phyloP scores from a whole-genome alignment of 1,284 basidiomycete genomes.

The Austroboletus niveus region DNA sequence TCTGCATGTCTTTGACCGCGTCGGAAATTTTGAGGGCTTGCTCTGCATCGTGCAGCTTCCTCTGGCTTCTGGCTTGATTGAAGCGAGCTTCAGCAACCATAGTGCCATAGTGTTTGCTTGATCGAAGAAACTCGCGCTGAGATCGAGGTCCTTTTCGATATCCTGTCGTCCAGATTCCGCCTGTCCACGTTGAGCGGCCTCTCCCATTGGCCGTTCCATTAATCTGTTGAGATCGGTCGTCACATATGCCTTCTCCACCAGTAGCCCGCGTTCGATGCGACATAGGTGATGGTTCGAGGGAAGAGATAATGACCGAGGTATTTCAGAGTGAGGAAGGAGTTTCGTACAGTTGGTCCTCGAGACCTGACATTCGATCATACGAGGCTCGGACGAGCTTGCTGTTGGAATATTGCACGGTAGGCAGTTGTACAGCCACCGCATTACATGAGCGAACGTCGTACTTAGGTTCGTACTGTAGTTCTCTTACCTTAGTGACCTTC shows the following conservation, averaged over 20 bases:
- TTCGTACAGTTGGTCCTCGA: conserved; percentile 88
- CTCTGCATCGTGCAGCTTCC: conserved; percentile 81
- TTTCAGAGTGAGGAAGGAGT: conserved; percentile 55
- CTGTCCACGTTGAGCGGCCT: conserved; percentile 83
- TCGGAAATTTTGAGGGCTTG: conserved; percentile 80
- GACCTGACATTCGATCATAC: conserved; percentile 88
- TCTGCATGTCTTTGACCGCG: conserved; percentile 80
- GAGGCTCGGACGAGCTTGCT: conserved; percentile 82
- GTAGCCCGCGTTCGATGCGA: conserved; percentile 77
- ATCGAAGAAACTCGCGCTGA: conserved; percentile 84
- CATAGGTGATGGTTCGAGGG: conserved; percentile 74
- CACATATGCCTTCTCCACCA: conserved; percentile 92
- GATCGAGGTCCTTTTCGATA: conserved; percentile 88
- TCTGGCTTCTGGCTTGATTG: conserved; percentile 72
- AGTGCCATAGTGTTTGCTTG: conserved; percentile 67
- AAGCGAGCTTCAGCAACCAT: conserved; percentile 94
- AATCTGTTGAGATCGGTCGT: conserved; percentile 89
- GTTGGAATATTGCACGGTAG: conserved; percentile 42
- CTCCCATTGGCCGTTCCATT: conserved; percentile 93
- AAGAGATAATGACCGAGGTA: conserved; percentile 60
- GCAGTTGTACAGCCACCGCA: too few species aligned
- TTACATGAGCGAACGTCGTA: too few species aligned
- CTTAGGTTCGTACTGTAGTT: too few species aligned
- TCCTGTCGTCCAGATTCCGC: conserved; percentile 82
- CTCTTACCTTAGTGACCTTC: too few species aligned